Base-by-base conservation (phyloP, 2,329 filamentous ascomycete species). In the Pseudocercospora macadamiae region DNA sequence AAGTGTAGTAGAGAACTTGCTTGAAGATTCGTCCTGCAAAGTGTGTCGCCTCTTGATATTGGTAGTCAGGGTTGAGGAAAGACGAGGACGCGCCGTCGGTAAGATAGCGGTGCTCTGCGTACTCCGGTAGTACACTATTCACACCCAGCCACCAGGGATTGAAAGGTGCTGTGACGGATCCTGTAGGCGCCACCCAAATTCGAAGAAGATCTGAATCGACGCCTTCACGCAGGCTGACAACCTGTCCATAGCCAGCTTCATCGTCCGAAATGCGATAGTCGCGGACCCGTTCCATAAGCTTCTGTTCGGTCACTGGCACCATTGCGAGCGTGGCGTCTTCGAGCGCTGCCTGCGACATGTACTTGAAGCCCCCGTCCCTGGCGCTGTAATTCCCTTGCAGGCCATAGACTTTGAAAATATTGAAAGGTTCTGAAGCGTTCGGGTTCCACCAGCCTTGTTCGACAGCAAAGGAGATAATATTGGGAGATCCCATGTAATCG, bases 241-340 rank as follows among this genome's bases (percentile, higher is more conserved):
- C 71, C 49, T 74, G 71, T 1, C 73, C 73, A 25, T 74, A 75
- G 2, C 71, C 73, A n/a, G 71, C 68, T 63, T 74, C 70, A 26
- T 74, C 71, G 39, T 75, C 71, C 14, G 70, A 66, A 23, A 75
- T 75, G 8, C 72, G 66, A 34, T 66, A 71, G 54, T 75, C 73
- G 21, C 73, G 71, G 5, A 74, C 72, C 6, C 72, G 69, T 21
- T 75, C 73, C 64, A 79, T 78, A 2, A 83, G 70, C 58, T 82
- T 79, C 16, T 70, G 68, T 59, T 83, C 81, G 0, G 79, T 80
- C n/a, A 83, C 68, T 0, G 82, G 80, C 1, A 73, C 75, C 69
- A 79, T 81, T 14, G 75, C 71, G 1, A 67, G 66, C 0, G 72
- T 74, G 0, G 71, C 72, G n/a, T 73, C 65, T 51, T 74, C 73